phyloP scores from a whole-genome alignment of 2,329 filamentous ascomycete genomes.

The Calonectria honghensis region DNA sequence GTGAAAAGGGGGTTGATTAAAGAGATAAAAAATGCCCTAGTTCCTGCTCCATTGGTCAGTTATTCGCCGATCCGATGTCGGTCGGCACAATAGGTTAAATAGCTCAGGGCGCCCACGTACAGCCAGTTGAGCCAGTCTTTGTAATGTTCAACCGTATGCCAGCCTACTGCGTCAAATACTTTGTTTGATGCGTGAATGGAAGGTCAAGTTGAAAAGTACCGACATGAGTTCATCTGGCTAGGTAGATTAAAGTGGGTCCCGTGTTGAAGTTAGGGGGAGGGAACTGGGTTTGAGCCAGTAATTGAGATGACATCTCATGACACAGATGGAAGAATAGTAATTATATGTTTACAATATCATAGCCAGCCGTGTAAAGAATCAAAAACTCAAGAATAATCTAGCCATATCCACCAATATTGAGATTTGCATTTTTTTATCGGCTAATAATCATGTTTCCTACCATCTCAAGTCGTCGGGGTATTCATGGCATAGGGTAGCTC shows the following conservation, averaged over 20 bases:
- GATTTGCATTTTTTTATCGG: not conserved
- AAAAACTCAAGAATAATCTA: not conserved
- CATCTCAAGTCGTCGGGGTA: not conserved
- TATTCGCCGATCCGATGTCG: constrained; percentile 28
- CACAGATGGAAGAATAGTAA: not conserved
- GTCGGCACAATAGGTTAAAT: constrained; percentile 11
- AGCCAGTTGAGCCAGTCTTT: not conserved
- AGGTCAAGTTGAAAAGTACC: not conserved
- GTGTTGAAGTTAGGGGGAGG: not conserved
- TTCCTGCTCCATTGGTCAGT: constrained; percentile 21
- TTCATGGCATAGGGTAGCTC: not conserved
- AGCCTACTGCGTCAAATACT: not conserved
- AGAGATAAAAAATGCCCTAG: not conserved
- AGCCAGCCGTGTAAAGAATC: not conserved
- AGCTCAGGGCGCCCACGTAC: constrained; percentile 7
- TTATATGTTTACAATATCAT: not conserved
- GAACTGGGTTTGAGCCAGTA: not conserved
- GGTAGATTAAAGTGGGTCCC: not conserved
- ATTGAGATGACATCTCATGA: not conserved
- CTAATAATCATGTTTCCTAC: not conserved
- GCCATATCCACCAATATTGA: no score
- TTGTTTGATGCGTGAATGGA: not conserved
- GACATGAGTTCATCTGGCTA: not conserved
- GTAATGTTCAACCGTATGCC: not conserved
- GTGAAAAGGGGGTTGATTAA: constrained; percentile 25